Evolutionary conservation across 176 grass and related monocot species (phyloP).

Genomic region (Urochloa ruziziensis): DNA sequence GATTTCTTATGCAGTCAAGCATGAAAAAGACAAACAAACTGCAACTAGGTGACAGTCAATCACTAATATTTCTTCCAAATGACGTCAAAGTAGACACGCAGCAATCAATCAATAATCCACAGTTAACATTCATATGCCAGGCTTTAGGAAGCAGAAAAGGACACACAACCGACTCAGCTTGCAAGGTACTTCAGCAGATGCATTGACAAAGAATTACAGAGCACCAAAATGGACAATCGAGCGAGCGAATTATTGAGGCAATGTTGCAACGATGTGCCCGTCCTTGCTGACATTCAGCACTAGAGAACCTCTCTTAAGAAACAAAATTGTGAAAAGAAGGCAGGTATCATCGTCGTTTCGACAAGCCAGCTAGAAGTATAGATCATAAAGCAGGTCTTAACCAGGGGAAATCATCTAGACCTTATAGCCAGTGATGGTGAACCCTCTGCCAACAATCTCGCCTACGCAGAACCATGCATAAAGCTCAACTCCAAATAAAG

Average conservation of each 20-base stretch:
- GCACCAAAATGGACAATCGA: conserved; percentile 33
- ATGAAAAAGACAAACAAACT: no score
- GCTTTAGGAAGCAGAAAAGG: background rate
- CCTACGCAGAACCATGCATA: conserved; percentile 82
- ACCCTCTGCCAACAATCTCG: conserved; percentile 81
- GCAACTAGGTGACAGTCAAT: background rate
- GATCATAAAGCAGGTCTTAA: conserved; percentile 39
- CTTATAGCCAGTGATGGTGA: conserved; percentile 86
- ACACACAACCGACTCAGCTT: conserved; percentile 13
- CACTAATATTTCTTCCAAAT: background rate
- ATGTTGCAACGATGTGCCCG: conserved; percentile 49
- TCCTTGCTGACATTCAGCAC: conserved; percentile 59
- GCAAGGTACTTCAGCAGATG: background rate
- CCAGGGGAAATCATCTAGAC: conserved; percentile 43
- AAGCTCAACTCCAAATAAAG: conserved; percentile 76
- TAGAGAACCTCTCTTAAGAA: conserved; percentile 29
- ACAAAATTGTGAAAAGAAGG: conserved; percentile 66
- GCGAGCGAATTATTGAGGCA: conserved; percentile 68
- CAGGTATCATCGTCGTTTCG: conserved; percentile 44
- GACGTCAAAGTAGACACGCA: background rate
- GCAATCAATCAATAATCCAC: no score
- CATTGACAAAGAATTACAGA: conserved; percentile 13
- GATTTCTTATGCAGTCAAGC: background rate
- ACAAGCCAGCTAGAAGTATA: conserved; percentile 47
- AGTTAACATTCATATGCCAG: background rate